A percentile compares a stretch with the other conserved stretches of the same genome.
Evolutionary conservation across 75 land plant genomes (phyloP).

Genomic region (Pinus taeda): DNA sequence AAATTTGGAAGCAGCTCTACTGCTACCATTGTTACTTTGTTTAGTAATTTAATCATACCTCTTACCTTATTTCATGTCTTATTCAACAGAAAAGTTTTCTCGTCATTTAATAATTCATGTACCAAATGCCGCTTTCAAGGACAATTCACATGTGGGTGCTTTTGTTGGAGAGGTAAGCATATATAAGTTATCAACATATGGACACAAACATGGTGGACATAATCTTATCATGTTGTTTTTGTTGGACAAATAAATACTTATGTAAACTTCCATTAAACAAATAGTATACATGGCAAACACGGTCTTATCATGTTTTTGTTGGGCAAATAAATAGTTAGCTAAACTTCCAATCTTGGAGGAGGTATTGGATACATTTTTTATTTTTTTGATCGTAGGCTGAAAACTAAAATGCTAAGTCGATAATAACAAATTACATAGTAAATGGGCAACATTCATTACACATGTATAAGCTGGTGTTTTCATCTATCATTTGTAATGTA

Average conservation of each 20-base stretch:
- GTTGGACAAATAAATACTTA: background rate
- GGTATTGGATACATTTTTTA: background rate
- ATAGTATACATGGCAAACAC: background rate
- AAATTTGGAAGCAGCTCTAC: no score
- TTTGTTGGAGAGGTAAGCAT: constrained; percentile 91
- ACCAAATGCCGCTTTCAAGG: constrained; percentile 89
- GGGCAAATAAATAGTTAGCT: background rate
- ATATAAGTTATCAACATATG: background rate
- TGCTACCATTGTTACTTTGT: background rate
- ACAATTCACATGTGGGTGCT: constrained; percentile 94
- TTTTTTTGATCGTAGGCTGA: background rate
- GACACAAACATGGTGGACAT: background rate
- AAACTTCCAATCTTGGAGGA: background rate
- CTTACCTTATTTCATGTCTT: background rate
- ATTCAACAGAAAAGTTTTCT: constrained; percentile 84
- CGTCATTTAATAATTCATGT: constrained; percentile 85
- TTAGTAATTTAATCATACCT: background rate
- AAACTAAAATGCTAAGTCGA: background rate
- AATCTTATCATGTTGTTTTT: background rate
- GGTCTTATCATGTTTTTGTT: background rate
- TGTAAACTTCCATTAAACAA: no score
- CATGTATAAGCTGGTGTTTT: no score
- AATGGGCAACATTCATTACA: no score
- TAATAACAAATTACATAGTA: background rate
- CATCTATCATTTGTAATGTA: no score